A percentile compares a stretch with the other conserved stretches of the same genome.
Conservation (phyloP, 768 basidiomycete genomes). For the Lactifluus piperatus region DNA sequence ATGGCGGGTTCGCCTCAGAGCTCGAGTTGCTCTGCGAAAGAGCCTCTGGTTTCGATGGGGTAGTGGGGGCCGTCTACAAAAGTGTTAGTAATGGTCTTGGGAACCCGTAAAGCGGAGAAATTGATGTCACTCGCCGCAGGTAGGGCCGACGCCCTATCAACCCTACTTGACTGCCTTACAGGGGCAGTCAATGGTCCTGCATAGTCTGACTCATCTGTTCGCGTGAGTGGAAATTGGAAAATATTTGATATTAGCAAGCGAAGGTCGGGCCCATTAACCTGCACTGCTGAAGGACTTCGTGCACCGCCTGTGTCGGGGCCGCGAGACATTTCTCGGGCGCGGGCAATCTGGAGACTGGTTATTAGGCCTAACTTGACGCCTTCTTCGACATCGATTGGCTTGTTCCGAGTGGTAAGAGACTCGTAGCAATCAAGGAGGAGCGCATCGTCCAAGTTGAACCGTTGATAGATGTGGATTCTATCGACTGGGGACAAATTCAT, state of each 20-base stretch:
- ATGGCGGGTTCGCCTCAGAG: background rate
- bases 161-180: background rate
- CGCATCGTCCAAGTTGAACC: constrained; percentile 27
- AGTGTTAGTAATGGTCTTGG: background rate
- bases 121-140: background rate
- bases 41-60: background rate
- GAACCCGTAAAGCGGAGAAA: background rate
- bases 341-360: constrained; percentile 31
- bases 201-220: background rate
- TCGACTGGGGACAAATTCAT: constrained; percentile 30
- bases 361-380: constrained; percentile 35
- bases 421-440: constrained; percentile 32
- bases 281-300: constrained; percentile 8
- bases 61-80: constrained; percentile 6
- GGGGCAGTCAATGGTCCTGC: constrained; percentile 1
- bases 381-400: constrained; percentile 32
- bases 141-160: constrained; percentile 6
- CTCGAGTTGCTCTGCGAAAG: constrained; percentile 3
- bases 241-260: background rate
- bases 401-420: constrained; percentile 30
- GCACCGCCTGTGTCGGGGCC: constrained; percentile 1
- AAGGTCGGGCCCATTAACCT: background rate
- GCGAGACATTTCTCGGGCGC: constrained; percentile 30
- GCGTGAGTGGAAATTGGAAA: background rate
- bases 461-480: constrained; percentile 33